Evolutionary conservation across 2,329 filamentous ascomycete species (phyloP), one percentile per base, ranked within the genome.

Genomic region (Clarireedia hainanense): DNA sequence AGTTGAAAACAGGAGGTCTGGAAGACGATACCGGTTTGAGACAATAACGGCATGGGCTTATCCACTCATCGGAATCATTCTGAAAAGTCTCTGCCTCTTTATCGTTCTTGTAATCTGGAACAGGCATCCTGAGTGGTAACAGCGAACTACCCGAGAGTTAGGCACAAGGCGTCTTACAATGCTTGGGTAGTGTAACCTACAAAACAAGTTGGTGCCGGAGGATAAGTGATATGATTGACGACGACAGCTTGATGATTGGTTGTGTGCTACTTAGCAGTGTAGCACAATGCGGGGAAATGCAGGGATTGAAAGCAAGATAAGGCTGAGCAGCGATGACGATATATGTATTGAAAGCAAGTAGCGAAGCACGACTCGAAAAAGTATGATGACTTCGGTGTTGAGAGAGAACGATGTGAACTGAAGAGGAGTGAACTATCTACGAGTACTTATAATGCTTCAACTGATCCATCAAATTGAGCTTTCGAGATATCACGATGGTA

Each of bases 1-100:
- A 15, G 43, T 64, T 66, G 59, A 60, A 61, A 51, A 59, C 36
- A 1, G 64, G 65, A 26, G 61, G 64, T 14, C 64, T 62, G 10
- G 58, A 56, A 10, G 64, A 47, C 5, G 62, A 64, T 27, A 63
- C 60, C 7, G 53, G 55, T 37, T 61, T 62, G 57, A 59, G 60
- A 59, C 64, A 66, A 36, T 34, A 20, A 24, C 50, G 47, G 23
- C 63, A 67, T 20, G 27, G 47, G 24, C 42, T n/a, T n/a, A 50
- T 26, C 57, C 61, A 66, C 12, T 60, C 60, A 15, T 57, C 50
- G 4, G 50, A 23, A 12, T 62, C 61, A 27, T 61, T 56, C 36
- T 42, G 43, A 17, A 57, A 30, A 42, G 24, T 4, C 9, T 59
- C 46, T 45, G 61, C 45, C 14, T 51, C 34, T 23, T 61, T 34